These are phyloP conservation scores for Diospyros kaki DNA, from an alignment of 148 eudicot genomes.

Conservation along the genomic window DNA sequence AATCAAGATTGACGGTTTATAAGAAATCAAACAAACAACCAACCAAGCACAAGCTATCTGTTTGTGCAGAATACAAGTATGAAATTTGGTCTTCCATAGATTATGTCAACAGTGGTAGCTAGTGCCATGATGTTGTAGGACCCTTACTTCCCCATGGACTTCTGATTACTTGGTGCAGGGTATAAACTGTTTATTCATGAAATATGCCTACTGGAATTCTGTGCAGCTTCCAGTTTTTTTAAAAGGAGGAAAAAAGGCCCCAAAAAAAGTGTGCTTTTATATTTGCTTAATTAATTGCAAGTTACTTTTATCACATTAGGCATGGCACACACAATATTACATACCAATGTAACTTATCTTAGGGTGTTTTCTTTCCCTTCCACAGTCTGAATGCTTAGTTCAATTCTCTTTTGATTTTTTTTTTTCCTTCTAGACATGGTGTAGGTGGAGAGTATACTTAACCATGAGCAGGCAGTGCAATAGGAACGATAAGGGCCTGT, in stretches of 20 bases:
- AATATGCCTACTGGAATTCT: not conserved
- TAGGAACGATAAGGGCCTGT: too few species aligned
- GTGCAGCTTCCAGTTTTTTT: not conserved
- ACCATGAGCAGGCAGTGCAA: too few species aligned
- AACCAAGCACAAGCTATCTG: slow-evolving; percentile 25
- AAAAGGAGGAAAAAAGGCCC: not conserved
- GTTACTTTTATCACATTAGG: not conserved
- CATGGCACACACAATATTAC: not conserved
- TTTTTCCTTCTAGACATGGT: too few species aligned
- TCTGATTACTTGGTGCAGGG: not conserved
- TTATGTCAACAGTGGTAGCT: not conserved
- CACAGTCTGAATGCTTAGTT: not conserved
- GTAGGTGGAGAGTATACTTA: too few species aligned
- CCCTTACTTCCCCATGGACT: not conserved
- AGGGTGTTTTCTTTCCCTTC: not conserved
- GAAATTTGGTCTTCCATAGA: not conserved
- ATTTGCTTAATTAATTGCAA: not conserved
- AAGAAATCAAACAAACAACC: slow-evolving; percentile 30
- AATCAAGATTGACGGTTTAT: slow-evolving; percentile 22
- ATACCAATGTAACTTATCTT: not conserved
- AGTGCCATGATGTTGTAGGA: not conserved
- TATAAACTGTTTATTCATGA: not conserved
- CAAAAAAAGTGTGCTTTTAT: not conserved
- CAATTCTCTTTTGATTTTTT: not conserved
- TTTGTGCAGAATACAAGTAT: slow-evolving; percentile 49